Percentiles rank a stretch among this genome's conserved stretches.
These are phyloP conservation scores for Tuber microsphaerosporum DNA, from an alignment of 495 filamentous ascomycete genomes.

Conservation along the genomic window DNA sequence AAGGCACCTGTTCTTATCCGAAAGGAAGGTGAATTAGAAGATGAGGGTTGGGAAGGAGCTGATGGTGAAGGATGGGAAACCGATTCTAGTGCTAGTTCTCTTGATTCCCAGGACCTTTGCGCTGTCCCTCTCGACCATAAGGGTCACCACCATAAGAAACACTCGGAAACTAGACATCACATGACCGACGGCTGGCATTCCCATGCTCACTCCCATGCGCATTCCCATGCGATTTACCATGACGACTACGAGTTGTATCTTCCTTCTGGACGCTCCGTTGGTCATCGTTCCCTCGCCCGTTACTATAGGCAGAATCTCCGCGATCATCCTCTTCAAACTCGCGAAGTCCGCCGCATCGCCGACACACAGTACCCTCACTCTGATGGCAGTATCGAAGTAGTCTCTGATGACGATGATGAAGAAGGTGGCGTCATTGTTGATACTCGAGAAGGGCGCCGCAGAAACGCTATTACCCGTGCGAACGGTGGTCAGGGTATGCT, in stretches of 20 bases:
- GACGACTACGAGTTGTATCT: conserved; percentile 90
- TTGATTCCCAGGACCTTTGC: conserved; percentile 68
- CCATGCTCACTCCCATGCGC: conserved; percentile 52
- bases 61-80: conserved; percentile 77
- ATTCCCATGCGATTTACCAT: conserved; percentile 65
- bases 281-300: conserved; percentile 73
- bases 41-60: conserved; percentile 41
- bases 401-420: conserved; percentile 34
- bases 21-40: conserved; percentile 46
- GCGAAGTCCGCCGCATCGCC: conserved; percentile 32
- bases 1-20: conserved; percentile 51
- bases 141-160: conserved; percentile 55
- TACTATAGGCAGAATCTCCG: conserved; percentile 87
- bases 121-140: conserved; percentile 64
- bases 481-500: conserved; percentile 71
- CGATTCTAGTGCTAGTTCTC: conserved; percentile 73
- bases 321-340: conserved; percentile 35
- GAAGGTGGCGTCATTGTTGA: conserved; percentile 38
- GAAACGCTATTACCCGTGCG: conserved; percentile 54
- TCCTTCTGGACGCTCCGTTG: conserved; percentile 82
- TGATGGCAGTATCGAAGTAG: conserved; percentile 48
- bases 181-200: conserved; percentile 67
- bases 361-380: conserved; percentile 39
- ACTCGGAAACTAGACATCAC: conserved; percentile 50
- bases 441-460: conserved; percentile 50